A percentile compares a stretch with the other conserved stretches of the same genome.
Conservation (phyloP, 169 alveolate genomes). For the Pseudocohnilembus persalinus region DNA sequence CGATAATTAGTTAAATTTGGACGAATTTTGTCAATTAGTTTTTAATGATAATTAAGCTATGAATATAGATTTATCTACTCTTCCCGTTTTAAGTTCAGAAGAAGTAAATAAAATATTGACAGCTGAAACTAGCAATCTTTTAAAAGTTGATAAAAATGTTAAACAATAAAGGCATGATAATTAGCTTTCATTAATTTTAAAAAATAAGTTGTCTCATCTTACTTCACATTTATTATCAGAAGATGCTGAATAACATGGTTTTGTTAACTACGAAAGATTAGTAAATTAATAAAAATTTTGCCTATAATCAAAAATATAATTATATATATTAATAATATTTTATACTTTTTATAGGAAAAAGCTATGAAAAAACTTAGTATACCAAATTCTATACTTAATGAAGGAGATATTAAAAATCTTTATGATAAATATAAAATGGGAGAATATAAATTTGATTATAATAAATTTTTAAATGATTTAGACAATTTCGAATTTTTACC, state of each 20-base stretch:
- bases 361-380: conserved; percentile 38
- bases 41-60: conserved; percentile 69
- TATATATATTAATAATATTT: conserved; percentile 22
- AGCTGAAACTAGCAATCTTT: background rate
- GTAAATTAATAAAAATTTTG: conserved; percentile 20
- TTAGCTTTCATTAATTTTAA: background rate
- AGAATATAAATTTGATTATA: conserved; percentile 42
- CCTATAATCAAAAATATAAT: conserved; percentile 22
- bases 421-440: conserved; percentile 25
- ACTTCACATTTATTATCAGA: conserved; percentile 23
- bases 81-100: conserved; percentile 27
- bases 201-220: background rate
- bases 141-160: background rate
- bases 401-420: conserved; percentile 21
- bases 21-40: conserved; percentile 80
- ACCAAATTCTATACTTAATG: conserved; percentile 14
- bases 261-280: conserved; percentile 18
- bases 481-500: conserved; percentile 16
- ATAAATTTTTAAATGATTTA: conserved; percentile 25
- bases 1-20: conserved; percentile 57
- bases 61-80: conserved; percentile 67
- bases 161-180: background rate
- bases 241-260: conserved; percentile 30
- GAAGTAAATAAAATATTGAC: background rate
- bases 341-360: conserved; percentile 18